Evolutionary conservation across 768 basidiomycete genomes (phyloP).

Genomic region (Harrya chromipes): DNA sequence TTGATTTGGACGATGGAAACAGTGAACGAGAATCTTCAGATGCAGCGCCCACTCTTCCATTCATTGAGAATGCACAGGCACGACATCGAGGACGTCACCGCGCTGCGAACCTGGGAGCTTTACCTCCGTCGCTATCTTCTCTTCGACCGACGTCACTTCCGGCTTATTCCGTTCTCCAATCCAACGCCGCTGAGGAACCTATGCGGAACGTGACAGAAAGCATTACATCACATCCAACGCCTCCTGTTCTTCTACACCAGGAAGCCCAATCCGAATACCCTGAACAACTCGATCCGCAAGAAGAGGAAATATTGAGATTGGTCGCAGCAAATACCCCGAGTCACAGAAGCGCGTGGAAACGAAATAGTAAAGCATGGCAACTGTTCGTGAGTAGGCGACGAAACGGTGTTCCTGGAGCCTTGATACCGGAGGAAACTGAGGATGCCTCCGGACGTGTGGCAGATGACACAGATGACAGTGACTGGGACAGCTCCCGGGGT

Average conservation of each 20-base stretch:
- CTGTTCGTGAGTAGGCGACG: slow-evolving; percentile 45
- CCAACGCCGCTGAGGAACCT: slow-evolving; percentile 3
- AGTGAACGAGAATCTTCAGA: slow-evolving; percentile 31
- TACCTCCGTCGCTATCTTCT: slow-evolving; percentile 56
- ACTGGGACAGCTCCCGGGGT: slow-evolving; percentile 28
- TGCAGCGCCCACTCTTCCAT: slow-evolving; percentile 37
- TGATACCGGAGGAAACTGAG: slow-evolving; percentile 37
- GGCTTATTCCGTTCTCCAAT: slow-evolving; percentile 54
- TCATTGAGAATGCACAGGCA: slow-evolving; percentile 27
- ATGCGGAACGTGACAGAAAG: slow-evolving; percentile 1
- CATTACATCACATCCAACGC: background rate
- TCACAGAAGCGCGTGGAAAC: slow-evolving; percentile 68
- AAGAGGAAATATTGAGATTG: slow-evolving; percentile 54
- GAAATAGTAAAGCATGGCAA: slow-evolving; percentile 62
- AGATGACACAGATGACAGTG: slow-evolving; percentile 20
- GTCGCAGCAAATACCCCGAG: slow-evolving; percentile 70
- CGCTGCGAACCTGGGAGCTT: slow-evolving; percentile 33
- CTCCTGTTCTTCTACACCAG: background rate
- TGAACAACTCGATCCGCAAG: slow-evolving; percentile 37
- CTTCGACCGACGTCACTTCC: slow-evolving; percentile 72
- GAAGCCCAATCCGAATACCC: slow-evolving; percentile 17
- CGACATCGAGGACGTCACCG: slow-evolving; percentile 28
- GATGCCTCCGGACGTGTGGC: slow-evolving; percentile 21
- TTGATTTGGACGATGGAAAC: slow-evolving; percentile 61
- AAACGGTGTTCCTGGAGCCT: slow-evolving; percentile 26